Evolutionary conservation across 2,329 filamentous ascomycete genomes (phyloP).

Genomic region (Pyrenochaeta sp.): DNA sequence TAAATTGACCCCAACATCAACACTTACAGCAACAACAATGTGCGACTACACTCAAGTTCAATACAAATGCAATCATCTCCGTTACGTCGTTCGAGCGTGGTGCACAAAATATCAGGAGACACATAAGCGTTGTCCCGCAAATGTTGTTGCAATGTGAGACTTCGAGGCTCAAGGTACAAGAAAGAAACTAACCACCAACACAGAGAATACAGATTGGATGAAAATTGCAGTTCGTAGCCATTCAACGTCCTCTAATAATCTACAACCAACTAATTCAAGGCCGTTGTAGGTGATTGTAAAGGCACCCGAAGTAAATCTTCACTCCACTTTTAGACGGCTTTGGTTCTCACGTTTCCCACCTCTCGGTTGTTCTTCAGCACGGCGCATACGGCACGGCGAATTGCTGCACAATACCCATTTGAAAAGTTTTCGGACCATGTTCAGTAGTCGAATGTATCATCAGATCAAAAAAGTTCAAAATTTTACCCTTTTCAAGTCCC

Average conservation of each 20-base stretch:
- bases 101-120: conserved; percentile 62
- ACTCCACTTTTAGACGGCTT: conserved; percentile 9
- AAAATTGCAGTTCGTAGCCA: conserved; percentile 54
- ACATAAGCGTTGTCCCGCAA: conserved; percentile 63
- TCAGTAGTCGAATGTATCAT: conserved; percentile 38
- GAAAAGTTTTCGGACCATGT: conserved; percentile 25
- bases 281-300: conserved; percentile 46
- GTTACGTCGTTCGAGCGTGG: conserved; percentile 64
- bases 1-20: too few species aligned
- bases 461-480: conserved; percentile 17
- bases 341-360: conserved; percentile 14
- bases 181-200: conserved; percentile 13
- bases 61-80: conserved; percentile 63
- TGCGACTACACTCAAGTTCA: conserved; percentile 68
- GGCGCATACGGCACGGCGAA: conserved; percentile 38
- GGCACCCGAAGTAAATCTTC: conserved; percentile 24
- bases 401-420: conserved; percentile 45
- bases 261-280: conserved; percentile 34
- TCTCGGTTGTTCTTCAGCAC: conserved; percentile 30
- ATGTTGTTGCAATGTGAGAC: conserved; percentile 60
- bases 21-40: too few species aligned
- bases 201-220: conserved; percentile 57
- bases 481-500: not conserved
- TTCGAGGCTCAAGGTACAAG: not conserved
- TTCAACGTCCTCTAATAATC: not conserved